Evolutionary conservation across 179 eudicot species (phyloP), one percentile per base, ranked within the genome.

Genomic region (Sideroxylon spinosum): DNA sequence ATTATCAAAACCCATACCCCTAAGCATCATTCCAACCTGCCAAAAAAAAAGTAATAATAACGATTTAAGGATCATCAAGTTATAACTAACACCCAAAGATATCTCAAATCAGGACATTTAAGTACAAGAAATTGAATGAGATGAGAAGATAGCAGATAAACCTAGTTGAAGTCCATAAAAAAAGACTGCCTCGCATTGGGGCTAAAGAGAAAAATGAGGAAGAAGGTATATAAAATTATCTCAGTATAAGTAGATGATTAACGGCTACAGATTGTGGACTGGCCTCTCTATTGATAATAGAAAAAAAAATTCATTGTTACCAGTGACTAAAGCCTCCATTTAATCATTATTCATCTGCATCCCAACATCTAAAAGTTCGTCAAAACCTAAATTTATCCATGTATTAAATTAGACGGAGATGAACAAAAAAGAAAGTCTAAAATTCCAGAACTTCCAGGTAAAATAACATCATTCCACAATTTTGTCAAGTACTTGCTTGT

Each of bases 1-100:
- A 71, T 94, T 94, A 83, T 96, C 97, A 76, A 96, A 96, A 23
- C 99, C 99, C 99, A 96, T 96, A 68, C 99, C 98, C 85, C 96
- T 84, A 75, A 96, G 96, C 97, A 96, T 91, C 99, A 96, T 94
- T 61, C 99, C 99, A 14, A 92, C 98, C 99, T 95, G 79, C 76
- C 85, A 70, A 59, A 68, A 1, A 25, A 46, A 37, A 29, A 9
- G 56, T 16, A 26, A 48, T 10, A 52, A 52, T 52, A 10, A 9
- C 1, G 48, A 57, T 22, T 56, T 75, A 23, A 10, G 78, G 60
- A 76, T 52, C 28, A 76, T 32, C 5, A 80, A 29, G 44, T 19
- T 20, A 9, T 66, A 32, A 68, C 53, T 77, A 53, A 29, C 2
- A 65, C 57, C 62, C 22, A 26, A 14, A 55, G 22, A 10, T 48